A percentile compares a stretch with the other conserved stretches of the same genome.
Conservation (phyloP, 2,329 filamentous ascomycete genomes). For the Tolypocladium ovalisporum region DNA sequence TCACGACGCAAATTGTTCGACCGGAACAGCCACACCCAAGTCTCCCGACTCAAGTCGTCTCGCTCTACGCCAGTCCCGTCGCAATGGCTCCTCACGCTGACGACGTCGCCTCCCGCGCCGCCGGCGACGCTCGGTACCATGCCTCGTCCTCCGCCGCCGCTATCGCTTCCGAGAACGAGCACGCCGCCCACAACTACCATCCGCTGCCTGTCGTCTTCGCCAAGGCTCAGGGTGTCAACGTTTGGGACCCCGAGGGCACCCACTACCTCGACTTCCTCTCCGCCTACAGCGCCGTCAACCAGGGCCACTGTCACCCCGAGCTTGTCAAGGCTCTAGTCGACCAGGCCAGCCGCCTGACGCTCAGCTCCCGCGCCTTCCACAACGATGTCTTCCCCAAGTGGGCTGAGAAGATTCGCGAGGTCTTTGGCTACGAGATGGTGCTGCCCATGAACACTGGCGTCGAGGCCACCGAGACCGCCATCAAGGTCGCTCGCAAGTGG, state of each 20-base stretch:
- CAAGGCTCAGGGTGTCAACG: conserved; percentile 70
- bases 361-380: conserved; percentile 92
- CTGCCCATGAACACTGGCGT: conserved; percentile 97
- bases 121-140: conserved; percentile 45
- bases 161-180: conserved; percentile 70
- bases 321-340: conserved; percentile 82
- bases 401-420: conserved; percentile 79
- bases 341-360: conserved; percentile 78
- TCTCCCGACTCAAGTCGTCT: not conserved
- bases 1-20: too few relatives aligned
- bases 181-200: conserved; percentile 97
- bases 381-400: conserved; percentile 97
- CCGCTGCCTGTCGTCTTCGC: conserved; percentile 91
- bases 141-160: conserved; percentile 67
- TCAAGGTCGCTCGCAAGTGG: conserved; percentile 97
- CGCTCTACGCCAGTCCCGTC: not conserved
- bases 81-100: conserved; percentile 52
- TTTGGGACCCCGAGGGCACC: conserved; percentile 94
- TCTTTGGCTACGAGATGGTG: conserved; percentile 96
- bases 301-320: conserved; percentile 95
- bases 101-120: conserved; percentile 17
- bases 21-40: not conserved
- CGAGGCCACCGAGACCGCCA: conserved; percentile 88
- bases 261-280: conserved; percentile 97
- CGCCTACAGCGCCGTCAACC: conserved; percentile 95